phyloP scores from a whole-genome alignment of 2,329 filamentous ascomycete genomes.

The Fusarium nelsonii region DNA sequence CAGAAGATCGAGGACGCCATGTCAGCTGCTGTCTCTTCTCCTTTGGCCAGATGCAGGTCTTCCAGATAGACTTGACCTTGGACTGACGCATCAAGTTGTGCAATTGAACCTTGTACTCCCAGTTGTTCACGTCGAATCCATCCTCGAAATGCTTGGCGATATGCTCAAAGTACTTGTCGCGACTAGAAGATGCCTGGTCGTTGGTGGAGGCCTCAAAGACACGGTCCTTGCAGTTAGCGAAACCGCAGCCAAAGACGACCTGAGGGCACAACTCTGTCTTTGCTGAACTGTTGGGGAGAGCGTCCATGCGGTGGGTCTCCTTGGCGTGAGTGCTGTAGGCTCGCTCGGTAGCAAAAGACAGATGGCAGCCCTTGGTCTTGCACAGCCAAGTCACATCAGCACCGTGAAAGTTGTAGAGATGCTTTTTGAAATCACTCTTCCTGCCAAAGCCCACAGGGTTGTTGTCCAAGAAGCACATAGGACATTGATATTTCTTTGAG shows the following conservation, averaged over 20 bases:
- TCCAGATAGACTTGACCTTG: slow-evolving; percentile 59
- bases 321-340: slow-evolving; percentile 61
- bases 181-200: slow-evolving; percentile 53
- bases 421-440: slow-evolving; percentile 63
- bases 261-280: slow-evolving; percentile 58
- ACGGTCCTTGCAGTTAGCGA: slow-evolving; percentile 57
- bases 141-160: slow-evolving; percentile 62
- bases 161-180: slow-evolving; percentile 61
- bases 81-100: slow-evolving; percentile 60
- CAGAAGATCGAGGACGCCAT: slow-evolving; percentile 58
- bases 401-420: slow-evolving; percentile 62
- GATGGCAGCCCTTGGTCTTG: slow-evolving; percentile 56
- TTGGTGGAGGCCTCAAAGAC: slow-evolving; percentile 56
- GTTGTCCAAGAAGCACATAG: slow-evolving; percentile 61
- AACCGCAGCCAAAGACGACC: slow-evolving; percentile 60
- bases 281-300: slow-evolving; percentile 56
- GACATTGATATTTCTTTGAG: slow-evolving; percentile 59
- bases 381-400: slow-evolving; percentile 59
- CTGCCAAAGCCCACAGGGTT: slow-evolving; percentile 60
- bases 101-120: slow-evolving; percentile 59
- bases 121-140: slow-evolving; percentile 57
- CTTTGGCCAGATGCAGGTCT: slow-evolving; percentile 61
- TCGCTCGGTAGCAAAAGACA: slow-evolving; percentile 60
- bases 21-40: slow-evolving; percentile 56
- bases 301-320: slow-evolving; percentile 58